A percentile compares a stretch with the other conserved stretches of the same genome.
These are phyloP conservation scores for Rheum nobile DNA, from an alignment of 148 eudicot genomes.

Conservation along the genomic window DNA sequence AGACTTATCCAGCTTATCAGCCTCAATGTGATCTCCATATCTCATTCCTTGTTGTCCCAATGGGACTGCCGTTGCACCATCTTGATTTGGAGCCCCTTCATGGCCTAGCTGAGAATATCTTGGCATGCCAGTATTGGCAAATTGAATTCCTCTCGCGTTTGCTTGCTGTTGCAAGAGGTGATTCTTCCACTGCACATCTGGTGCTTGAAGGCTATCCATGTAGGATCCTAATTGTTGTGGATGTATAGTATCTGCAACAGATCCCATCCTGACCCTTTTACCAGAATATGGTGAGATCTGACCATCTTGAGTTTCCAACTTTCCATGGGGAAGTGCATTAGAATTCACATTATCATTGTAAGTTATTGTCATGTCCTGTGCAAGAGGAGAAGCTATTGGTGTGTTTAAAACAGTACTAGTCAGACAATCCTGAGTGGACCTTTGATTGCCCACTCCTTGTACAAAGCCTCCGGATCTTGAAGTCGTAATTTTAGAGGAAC, in stretches of 20 bases:
- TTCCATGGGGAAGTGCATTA: slow-evolving; percentile 31
- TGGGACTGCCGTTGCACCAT: slow-evolving; percentile 26
- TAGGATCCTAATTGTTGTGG: slow-evolving; percentile 45
- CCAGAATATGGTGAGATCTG: slow-evolving; percentile 40
- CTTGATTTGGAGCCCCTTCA: slow-evolving; percentile 58
- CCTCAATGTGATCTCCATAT: slow-evolving; percentile 43
- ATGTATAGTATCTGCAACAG: slow-evolving; percentile 39
- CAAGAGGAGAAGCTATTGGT: slow-evolving; percentile 34
- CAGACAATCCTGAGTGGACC: slow-evolving; percentile 38
- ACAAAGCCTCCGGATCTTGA: slow-evolving; percentile 25
- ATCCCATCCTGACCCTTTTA: slow-evolving; percentile 46
- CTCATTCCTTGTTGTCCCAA: slow-evolving; percentile 41
- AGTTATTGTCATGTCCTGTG: slow-evolving; percentile 44
- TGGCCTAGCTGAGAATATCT: slow-evolving; percentile 55
- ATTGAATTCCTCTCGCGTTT: slow-evolving; percentile 43
- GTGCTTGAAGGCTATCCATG: slow-evolving; percentile 43
- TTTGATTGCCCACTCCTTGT: slow-evolving; percentile 40
- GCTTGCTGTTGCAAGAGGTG: slow-evolving; percentile 50
- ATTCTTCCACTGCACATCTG: slow-evolving; percentile 68
- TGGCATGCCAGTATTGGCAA: slow-evolving; percentile 46
- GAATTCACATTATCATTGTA: slow-evolving; percentile 39
- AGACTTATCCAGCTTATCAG: slow-evolving; percentile 45
- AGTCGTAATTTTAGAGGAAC: slow-evolving; percentile 18
- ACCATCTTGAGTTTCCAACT: slow-evolving; percentile 67
- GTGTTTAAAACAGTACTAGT: slow-evolving; percentile 34